Evolutionary conservation across 352 stramenopile species (phyloP), one percentile per base, ranked within the genome.

Genomic region (Globisporangium lucens): DNA sequence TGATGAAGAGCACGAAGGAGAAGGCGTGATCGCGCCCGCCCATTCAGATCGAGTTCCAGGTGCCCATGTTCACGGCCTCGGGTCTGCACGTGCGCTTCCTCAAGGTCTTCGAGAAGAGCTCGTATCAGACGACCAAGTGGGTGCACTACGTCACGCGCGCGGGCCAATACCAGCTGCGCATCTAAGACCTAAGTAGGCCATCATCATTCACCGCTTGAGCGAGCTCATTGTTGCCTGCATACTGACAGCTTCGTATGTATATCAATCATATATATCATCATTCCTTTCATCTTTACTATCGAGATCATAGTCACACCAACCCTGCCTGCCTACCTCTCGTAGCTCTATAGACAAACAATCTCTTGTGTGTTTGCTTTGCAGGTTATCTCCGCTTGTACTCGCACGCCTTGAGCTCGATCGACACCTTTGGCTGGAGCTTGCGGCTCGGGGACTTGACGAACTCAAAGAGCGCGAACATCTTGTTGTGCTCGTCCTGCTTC

Each of bases 61-160:
- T 99, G 67, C 97, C 97, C 33, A 99, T 99, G 97, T 99, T 99
- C 81, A 99, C 97, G 27, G 89, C 95, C 8, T 99, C 95, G 36
- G 97, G 97, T 10, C 89, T 99, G 9, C 95, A 99, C 76, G 97
- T 99, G 61, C 93, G 96, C 41, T 99, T 99, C 82, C 90, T 99
- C 68, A 98, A 98, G 74, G 97, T 99, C 2, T 99, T 99, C 69
- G 97, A 99, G 75, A 99, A 99, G 83, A 98, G 90, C 71, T 98
- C 95, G 46, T 99, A 99, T 82, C 89, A 97, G 67, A 98, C 95
- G 24, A 98, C 97, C 76, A 97, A 98, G 85, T 99, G 97, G 97
- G 97, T 99, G 38, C 93, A 96, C 75, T 99, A 99, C 78, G 97
- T 99, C 71, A 98, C 97, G 17, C 98, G 98, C 63, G 97, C 97